Evolutionary conservation across 257 asterid species (phyloP).

Genomic region (Forsythia suspensa): DNA sequence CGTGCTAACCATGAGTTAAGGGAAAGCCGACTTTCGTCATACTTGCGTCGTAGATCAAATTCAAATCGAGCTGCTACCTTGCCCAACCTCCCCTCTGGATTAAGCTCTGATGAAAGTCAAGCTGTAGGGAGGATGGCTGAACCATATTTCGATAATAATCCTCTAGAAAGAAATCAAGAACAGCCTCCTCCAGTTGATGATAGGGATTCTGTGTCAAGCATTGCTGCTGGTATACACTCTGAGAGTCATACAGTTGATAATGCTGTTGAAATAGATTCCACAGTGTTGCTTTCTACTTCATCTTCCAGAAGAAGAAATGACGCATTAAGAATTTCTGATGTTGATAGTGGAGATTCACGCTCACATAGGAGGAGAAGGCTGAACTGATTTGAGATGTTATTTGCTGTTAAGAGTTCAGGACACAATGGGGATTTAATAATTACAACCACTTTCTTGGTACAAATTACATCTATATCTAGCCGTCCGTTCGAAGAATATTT

Average conservation of each 20-base stretch:
- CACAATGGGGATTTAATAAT: too few species aligned
- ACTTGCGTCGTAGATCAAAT: constrained; percentile 59
- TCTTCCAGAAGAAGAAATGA: constrained; percentile 85
- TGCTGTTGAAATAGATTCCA: constrained; percentile 82
- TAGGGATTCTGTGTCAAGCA: constrained; percentile 87
- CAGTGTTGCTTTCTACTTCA: constrained; percentile 67
- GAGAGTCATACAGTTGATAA: constrained; percentile 92
- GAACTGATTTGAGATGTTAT: constrained; percentile 32
- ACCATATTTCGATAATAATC: constrained; percentile 52
- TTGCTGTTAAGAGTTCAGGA: too few species aligned
- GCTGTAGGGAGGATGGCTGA: constrained; percentile 61
- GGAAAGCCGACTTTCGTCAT: constrained; percentile 51
- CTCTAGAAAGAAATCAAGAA: constrained; percentile 49
- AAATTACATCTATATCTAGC: too few species aligned
- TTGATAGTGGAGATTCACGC: constrained; percentile 91
- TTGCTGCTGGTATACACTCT: constrained; percentile 94
- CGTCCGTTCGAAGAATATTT: too few species aligned
- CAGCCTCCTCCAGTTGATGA: constrained; percentile 62
- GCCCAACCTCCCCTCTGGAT: constrained; percentile 42
- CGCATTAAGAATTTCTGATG: constrained; percentile 71
- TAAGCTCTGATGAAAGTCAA: constrained; percentile 52
- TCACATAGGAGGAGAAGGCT: constrained; percentile 86
- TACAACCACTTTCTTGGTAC: too few species aligned
- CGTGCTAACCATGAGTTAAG: constrained; percentile 50
- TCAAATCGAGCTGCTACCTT: constrained; percentile 60